phyloP scores from a whole-genome alignment of 2,329 filamentous ascomycete genomes.

The Trichoderma semiorbis region DNA sequence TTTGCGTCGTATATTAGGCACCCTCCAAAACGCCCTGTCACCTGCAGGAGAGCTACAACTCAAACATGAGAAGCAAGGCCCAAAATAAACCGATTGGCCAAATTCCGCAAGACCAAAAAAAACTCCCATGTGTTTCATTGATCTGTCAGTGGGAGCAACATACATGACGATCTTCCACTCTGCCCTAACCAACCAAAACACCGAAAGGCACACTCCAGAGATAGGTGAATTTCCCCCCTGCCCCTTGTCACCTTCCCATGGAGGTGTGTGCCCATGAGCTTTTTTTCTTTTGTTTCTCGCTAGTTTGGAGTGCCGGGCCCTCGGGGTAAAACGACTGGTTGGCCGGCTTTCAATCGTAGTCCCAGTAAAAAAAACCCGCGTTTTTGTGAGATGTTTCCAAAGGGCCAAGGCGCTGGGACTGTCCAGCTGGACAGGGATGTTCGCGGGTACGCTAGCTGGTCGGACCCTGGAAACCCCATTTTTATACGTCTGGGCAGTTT shows the following conservation, averaged over 20 bases:
- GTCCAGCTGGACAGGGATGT: slow-evolving; percentile 23
- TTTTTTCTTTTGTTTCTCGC: neutral
- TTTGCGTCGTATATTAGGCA: neutral
- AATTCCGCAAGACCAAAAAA: neutral
- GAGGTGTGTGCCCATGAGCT: neutral
- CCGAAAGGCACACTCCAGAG: neutral
- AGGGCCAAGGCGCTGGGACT: neutral
- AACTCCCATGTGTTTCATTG: neutral
- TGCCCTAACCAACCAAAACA: neutral
- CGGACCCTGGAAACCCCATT: neutral
- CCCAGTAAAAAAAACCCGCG: neutral
- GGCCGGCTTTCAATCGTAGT: neutral
- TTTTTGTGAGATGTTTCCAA: neutral
- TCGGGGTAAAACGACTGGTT: slow-evolving; percentile 4
- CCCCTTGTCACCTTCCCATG: neutral
- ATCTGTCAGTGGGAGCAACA: neutral
- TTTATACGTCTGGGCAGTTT: neutral
- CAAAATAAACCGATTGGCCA: neutral
- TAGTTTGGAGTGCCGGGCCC: neutral
- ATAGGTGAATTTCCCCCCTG: neutral
- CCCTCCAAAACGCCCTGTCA: neutral
- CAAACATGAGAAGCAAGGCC: neutral
- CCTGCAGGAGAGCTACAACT: neutral
- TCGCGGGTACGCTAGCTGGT: slow-evolving; percentile 11
- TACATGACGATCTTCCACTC: neutral